Percentiles rank a stretch among this genome's conserved stretches.
These are phyloP conservation scores for Polyporus arcularius DNA, from an alignment of 768 basidiomycete species.

Conservation along the genomic window DNA sequence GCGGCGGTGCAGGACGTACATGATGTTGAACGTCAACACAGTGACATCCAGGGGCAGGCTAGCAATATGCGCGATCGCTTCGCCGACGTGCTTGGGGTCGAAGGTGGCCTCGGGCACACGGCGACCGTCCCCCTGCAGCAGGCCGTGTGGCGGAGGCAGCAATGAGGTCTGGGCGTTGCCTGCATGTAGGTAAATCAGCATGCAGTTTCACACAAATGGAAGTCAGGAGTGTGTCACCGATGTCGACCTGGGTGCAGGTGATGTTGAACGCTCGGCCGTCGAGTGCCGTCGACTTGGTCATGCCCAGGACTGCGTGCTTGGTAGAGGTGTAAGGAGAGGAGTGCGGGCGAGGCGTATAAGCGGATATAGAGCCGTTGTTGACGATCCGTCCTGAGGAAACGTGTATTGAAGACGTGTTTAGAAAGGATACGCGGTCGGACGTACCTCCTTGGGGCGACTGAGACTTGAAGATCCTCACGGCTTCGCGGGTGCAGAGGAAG, in stretches of 20 bases:
- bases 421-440: background rate
- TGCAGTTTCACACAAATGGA: background rate
- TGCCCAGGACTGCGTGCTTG: conserved; percentile 78
- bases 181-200: background rate
- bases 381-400: conserved; percentile 63
- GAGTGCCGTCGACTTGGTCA: conserved; percentile 75
- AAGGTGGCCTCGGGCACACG: conserved; percentile 61
- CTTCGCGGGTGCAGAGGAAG: conserved; percentile 78
- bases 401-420: background rate
- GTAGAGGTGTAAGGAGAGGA: conserved; percentile 69
- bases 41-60: conserved; percentile 67
- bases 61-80: conserved; percentile 71
- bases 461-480: conserved; percentile 69
- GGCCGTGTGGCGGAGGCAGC: conserved; percentile 46
- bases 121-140: conserved; percentile 70
- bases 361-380: conserved; percentile 83
- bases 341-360: conserved; percentile 68
- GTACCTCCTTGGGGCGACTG: conserved; percentile 73
- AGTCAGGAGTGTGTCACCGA: conserved; percentile 48
- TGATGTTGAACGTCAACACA: conserved; percentile 73
- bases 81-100: conserved; percentile 71
- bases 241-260: conserved; percentile 80
- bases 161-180: background rate
- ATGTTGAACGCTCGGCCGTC: conserved; percentile 77
- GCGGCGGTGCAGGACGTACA: conserved; percentile 44